Percentiles rank a stretch among this genome's conserved stretches.
Evolutionary conservation across 192 early-diverging fungal species (phyloP).

Genomic region (Mortierella claussenii): DNA sequence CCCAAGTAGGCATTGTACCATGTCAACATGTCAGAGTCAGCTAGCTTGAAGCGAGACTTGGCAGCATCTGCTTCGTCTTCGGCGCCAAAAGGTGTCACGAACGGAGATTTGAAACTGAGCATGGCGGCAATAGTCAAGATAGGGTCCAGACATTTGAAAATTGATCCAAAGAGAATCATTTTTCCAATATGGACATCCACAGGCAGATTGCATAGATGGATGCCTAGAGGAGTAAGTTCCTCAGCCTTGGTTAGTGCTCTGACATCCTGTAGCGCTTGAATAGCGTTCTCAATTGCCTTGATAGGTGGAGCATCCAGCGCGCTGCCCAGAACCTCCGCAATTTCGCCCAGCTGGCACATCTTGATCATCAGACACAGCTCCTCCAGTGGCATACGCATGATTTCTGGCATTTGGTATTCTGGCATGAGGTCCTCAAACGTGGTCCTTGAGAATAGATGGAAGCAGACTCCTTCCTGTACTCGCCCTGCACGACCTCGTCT

Average conservation of each 20-base stretch:
- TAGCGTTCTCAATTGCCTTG: constrained; percentile 67
- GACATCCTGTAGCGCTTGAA: constrained; percentile 65
- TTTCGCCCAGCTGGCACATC: constrained; percentile 68
- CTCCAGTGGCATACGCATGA: constrained; percentile 83
- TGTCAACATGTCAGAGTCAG: constrained; percentile 61
- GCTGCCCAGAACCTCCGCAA: constrained; percentile 63
- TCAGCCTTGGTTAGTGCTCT: constrained; percentile 61
- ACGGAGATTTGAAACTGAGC: constrained; percentile 69
- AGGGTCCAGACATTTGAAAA: constrained; percentile 81
- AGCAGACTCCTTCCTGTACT: constrained; percentile 79
- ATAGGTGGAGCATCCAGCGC: constrained; percentile 80
- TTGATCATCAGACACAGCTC: constrained; percentile 84
- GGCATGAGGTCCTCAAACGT: constrained; percentile 68
- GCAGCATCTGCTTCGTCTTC: constrained; percentile 62
- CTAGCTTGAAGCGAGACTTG: constrained; percentile 51
- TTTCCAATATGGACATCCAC: constrained; percentile 85
- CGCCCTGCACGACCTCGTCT: constrained; percentile 89
- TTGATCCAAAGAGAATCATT: constrained; percentile 82
- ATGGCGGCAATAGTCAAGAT: constrained; percentile 77
- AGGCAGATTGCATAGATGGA: constrained; percentile 74
- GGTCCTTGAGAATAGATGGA: constrained; percentile 70
- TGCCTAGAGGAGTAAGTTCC: constrained; percentile 79
- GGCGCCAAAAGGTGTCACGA: constrained; percentile 64
- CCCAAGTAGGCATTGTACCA: constrained; percentile 63
- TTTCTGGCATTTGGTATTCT: constrained; percentile 78